These are phyloP conservation scores for Debaryomyces tyrocola DNA, from an alignment of 805 yeast genomes.

Conservation along the genomic window DNA sequence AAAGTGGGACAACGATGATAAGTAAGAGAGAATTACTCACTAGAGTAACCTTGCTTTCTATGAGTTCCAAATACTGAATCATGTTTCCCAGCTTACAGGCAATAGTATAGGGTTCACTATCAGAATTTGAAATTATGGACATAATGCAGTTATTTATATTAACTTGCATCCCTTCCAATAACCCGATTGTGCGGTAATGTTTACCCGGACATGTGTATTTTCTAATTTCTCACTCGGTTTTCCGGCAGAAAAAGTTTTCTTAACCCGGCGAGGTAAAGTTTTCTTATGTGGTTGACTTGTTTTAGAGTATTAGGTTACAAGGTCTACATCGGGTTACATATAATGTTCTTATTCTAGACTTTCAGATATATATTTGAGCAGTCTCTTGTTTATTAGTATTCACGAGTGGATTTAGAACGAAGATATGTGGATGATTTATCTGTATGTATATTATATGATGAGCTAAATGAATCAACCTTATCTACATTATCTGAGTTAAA, in stretches of 20 bases:
- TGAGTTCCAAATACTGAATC: constrained; percentile 1
- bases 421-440: background rate
- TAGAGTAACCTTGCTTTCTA: background rate
- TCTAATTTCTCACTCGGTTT: background rate
- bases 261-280: background rate
- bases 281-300: too few relatives aligned
- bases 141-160: background rate
- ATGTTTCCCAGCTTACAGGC: background rate
- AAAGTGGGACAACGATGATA: background rate
- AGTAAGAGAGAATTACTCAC: background rate
- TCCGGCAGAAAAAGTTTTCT: background rate
- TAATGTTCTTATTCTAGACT: too few relatives aligned
- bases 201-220: background rate
- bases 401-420: too few relatives aligned
- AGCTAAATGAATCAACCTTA: constrained; percentile 13
- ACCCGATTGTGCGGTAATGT: background rate
- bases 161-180: background rate
- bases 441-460: constrained; percentile 13
- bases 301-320: too few relatives aligned
- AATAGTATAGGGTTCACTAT: too few relatives aligned
- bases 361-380: too few relatives aligned
- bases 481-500: constrained; percentile 19
- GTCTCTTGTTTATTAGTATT: too few relatives aligned
- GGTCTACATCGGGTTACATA: too few relatives aligned
- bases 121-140: too few relatives aligned